Evolutionary conservation across 345 rosid species (phyloP).

Genomic region (Lumnitzera littorea): DNA sequence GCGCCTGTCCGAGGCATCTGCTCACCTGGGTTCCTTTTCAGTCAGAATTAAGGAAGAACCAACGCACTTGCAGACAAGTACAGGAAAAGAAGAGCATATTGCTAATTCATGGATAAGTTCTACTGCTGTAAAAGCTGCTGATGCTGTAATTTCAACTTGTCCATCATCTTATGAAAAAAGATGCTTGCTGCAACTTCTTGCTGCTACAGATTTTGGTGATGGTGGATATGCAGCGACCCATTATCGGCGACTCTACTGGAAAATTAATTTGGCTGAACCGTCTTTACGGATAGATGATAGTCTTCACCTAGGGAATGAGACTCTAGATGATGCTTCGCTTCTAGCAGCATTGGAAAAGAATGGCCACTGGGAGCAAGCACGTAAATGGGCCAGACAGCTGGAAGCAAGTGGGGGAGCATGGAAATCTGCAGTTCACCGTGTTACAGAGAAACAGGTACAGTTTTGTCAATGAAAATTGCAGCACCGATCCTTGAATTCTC

Average conservation of each 20-base stretch:
- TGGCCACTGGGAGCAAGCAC: slow-evolving; percentile 95
- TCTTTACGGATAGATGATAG: slow-evolving; percentile 55
- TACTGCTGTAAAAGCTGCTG: slow-evolving; percentile 87
- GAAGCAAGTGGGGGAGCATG: slow-evolving; percentile 82
- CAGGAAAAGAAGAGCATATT: slow-evolving; percentile 54
- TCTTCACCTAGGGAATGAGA: slow-evolving; percentile 71
- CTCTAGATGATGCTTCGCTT: slow-evolving; percentile 89
- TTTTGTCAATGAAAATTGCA: not conserved
- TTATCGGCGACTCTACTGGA: slow-evolving; percentile 79
- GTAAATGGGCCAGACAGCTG: slow-evolving; percentile 96
- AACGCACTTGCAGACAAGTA: slow-evolving; percentile 37
- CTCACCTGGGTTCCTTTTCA: slow-evolving; percentile 93
- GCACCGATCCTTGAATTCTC: too few species aligned
- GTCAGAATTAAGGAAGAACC: slow-evolving; percentile 83
- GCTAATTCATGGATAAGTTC: slow-evolving; percentile 79
- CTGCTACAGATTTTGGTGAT: slow-evolving; percentile 91
- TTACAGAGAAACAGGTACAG: slow-evolving; percentile 90
- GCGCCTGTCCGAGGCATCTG: slow-evolving; percentile 97
- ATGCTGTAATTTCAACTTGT: slow-evolving; percentile 78
- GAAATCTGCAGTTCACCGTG: slow-evolving; percentile 82
- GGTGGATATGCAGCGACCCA: slow-evolving; percentile 74
- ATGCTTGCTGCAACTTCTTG: slow-evolving; percentile 88
- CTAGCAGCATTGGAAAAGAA: slow-evolving; percentile 71
- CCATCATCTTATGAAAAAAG: slow-evolving; percentile 96
- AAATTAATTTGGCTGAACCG: slow-evolving; percentile 94